Evolutionary conservation across 1,284 basidiomycete species (phyloP).

Genomic region (Trichosporon asahii): DNA sequence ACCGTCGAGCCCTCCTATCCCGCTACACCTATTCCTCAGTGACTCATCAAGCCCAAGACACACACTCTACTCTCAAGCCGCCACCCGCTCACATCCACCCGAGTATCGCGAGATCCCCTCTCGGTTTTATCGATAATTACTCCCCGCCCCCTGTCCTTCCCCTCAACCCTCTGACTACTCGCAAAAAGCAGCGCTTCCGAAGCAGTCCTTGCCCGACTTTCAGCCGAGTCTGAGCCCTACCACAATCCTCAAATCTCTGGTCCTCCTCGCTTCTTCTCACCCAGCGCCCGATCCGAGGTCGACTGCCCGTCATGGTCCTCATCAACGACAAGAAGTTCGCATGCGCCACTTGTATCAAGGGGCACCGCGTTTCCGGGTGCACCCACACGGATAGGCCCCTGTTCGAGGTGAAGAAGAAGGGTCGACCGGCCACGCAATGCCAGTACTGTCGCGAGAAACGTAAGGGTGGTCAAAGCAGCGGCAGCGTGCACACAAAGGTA

Average conservation of each 20-base stretch:
- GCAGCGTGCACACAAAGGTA: conserved; percentile 44
- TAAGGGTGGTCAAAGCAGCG: conserved; percentile 55
- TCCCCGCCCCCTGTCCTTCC: not conserved
- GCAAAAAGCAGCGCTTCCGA: not conserved
- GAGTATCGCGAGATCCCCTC: not conserved
- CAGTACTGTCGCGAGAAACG: conserved; percentile 69
- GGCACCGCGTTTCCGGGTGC: conserved; percentile 72
- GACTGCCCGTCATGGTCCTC: conserved; percentile 57
- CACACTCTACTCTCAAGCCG: not conserved
- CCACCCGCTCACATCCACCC: not conserved
- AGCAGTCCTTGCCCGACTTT: not conserved
- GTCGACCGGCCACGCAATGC: conserved; percentile 73
- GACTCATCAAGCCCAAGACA: not conserved
- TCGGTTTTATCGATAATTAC: not conserved
- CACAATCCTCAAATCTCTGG: not conserved
- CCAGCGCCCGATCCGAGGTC: not conserved
- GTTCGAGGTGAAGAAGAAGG: conserved; percentile 76
- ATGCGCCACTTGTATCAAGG: conserved; percentile 78
- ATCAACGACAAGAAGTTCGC: conserved; percentile 67
- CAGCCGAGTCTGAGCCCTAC: not conserved
- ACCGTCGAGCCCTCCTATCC: conserved; percentile 22
- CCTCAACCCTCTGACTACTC: not conserved
- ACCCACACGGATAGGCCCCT: conserved; percentile 71
- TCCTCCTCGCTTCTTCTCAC: not conserved
- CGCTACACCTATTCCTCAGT: not conserved